phyloP scores from a whole-genome alignment of 108 stramenopile species.

The Cyclostephanos invisitatus region DNA sequence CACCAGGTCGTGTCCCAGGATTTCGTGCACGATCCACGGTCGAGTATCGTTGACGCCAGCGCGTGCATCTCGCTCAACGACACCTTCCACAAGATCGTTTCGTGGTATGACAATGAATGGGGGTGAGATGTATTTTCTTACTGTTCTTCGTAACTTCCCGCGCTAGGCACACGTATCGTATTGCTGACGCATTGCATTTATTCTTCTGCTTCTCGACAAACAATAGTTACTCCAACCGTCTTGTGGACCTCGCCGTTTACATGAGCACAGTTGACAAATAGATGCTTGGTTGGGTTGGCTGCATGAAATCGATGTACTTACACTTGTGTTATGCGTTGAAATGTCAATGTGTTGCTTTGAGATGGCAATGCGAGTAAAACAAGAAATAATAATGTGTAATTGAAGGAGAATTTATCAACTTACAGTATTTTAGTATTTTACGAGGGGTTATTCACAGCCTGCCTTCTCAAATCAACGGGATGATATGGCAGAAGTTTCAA shows the following conservation, averaged over 20 bases:
- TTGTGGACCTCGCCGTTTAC: constrained; percentile 90
- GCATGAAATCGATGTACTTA: not conserved
- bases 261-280: constrained; percentile 59
- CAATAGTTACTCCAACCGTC: constrained; percentile 86
- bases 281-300: constrained; percentile 6
- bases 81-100: constrained; percentile 98
- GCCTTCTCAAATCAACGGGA: too few relatives aligned
- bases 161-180: too few relatives aligned
- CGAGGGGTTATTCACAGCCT: too few relatives aligned
- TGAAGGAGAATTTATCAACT: too few relatives aligned
- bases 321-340: too few relatives aligned
- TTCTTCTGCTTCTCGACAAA: too few relatives aligned
- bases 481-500: too few relatives aligned
- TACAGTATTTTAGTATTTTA: too few relatives aligned
- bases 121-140: constrained; percentile 43
- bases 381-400: too few relatives aligned
- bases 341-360: not conserved
- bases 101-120: constrained; percentile 96
- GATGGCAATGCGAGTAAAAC: not conserved
- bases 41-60: constrained; percentile 88
- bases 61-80: constrained; percentile 93
- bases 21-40: constrained; percentile 86
- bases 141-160: too few relatives aligned
- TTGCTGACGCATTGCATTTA: too few relatives aligned
- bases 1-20: constrained; percentile 92